Evolutionary conservation across 164 flowering plant species (phyloP).

Genomic region (Magnolia changhungtana): DNA sequence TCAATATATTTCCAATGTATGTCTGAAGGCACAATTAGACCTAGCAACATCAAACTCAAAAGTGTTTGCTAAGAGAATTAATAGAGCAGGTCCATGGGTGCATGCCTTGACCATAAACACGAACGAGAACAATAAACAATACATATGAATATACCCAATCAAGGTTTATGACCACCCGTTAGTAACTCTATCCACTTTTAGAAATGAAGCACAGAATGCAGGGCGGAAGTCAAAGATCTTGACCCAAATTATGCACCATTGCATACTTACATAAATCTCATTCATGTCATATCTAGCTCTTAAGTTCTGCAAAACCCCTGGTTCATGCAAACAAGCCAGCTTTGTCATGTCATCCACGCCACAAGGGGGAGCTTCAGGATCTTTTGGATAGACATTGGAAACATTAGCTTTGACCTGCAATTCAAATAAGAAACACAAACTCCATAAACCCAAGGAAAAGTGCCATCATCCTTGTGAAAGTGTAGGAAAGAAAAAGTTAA

Average conservation of each 20-base stretch:
- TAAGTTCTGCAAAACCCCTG: conserved; percentile 86
- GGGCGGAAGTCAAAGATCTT: neutral
- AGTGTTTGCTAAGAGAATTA: too few species aligned
- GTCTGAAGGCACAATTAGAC: too few species aligned
- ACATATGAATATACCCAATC: neutral
- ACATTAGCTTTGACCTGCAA: too few species aligned
- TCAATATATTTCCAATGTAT: too few species aligned
- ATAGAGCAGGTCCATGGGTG: too few species aligned
- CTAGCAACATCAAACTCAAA: too few species aligned
- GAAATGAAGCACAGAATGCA: too few species aligned
- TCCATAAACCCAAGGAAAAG: too few species aligned
- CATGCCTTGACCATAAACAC: neutral
- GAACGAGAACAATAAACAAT: neutral
- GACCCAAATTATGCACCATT: neutral
- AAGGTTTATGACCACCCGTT: neutral
- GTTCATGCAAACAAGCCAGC: conserved; percentile 97
- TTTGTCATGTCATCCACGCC: conserved; percentile 99
- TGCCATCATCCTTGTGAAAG: too few species aligned
- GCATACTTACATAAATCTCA: conserved; percentile 86
- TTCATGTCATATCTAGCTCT: conserved; percentile 87
- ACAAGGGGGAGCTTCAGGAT: conserved; percentile 83
- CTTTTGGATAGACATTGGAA: conserved; percentile 32
- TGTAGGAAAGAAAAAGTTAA: too few species aligned
- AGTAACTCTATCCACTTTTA: neutral
- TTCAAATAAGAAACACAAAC: too few species aligned